Conservation (phyloP, 805 yeast species). For the Hanseniaspora meyeri region DNA sequence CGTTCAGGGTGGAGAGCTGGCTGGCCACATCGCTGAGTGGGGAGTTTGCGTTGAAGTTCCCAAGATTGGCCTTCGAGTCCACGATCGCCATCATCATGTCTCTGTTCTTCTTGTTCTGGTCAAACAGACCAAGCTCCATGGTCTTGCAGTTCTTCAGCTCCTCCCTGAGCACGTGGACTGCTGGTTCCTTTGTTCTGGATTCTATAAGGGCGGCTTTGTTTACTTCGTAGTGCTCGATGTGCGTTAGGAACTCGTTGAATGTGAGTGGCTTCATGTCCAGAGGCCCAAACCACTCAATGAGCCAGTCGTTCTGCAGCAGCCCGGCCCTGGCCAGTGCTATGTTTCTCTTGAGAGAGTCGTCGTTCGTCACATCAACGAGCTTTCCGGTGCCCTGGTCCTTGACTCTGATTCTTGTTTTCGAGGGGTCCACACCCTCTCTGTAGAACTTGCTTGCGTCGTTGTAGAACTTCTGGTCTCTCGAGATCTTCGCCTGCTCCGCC, state of each 20-base stretch:
- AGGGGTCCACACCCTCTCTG: conserved; percentile 28
- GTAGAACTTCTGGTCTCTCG: conserved; percentile 33
- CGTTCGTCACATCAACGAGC: conserved; percentile 20
- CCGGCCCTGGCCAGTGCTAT: conserved; percentile 34
- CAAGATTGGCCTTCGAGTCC: conserved; percentile 15
- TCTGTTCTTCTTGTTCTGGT: conserved; percentile 18
- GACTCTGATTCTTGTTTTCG: conserved; percentile 22
- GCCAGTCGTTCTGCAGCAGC: conserved; percentile 34
- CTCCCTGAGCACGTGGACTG: background rate
- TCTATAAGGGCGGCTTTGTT: conserved; percentile 19
- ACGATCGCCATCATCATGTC: conserved; percentile 15
- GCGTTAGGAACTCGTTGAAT: conserved; percentile 29
- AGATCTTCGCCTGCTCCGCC: conserved; percentile 51
- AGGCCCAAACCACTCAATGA: conserved; percentile 51
- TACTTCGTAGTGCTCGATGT: conserved; percentile 23
- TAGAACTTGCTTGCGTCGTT: conserved; percentile 26
- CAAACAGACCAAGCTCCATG: conserved; percentile 7
- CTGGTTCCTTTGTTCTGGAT: conserved; percentile 15
- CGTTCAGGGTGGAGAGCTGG: background rate
- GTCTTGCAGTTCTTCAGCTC: conserved; percentile 16
- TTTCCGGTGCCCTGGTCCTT: conserved; percentile 26
- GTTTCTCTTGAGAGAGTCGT: conserved; percentile 26
- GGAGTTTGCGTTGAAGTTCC: background rate
- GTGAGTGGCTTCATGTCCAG: conserved; percentile 41
- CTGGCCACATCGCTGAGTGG: conserved; percentile 10